These are phyloP conservation scores for Wickerhamomyces bisporus DNA, from an alignment of 805 yeast genomes.

Conservation along the genomic window DNA sequence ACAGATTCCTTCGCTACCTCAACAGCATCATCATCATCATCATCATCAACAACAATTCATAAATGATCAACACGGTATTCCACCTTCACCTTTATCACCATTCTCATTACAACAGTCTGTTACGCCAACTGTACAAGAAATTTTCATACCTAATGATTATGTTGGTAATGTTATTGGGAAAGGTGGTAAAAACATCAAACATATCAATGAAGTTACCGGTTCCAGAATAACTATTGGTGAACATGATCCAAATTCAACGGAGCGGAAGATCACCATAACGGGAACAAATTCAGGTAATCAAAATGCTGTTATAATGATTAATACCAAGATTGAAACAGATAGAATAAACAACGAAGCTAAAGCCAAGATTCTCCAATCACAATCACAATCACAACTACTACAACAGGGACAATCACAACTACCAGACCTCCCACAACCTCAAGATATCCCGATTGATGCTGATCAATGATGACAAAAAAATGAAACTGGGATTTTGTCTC, in stretches of 20 bases:
- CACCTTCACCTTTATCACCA: background rate
- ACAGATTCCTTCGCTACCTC: too few species aligned
- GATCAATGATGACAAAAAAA: too few species aligned
- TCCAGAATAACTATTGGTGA: constrained; percentile 68
- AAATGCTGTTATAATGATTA: constrained; percentile 65
- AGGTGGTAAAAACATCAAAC: constrained; percentile 78
- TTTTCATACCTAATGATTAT: constrained; percentile 68
- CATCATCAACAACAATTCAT: constrained; percentile 2
- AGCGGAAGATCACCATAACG: constrained; percentile 60
- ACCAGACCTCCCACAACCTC: too few species aligned
- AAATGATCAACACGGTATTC: background rate
- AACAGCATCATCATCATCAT: background rate
- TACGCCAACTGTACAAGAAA: constrained; percentile 54
- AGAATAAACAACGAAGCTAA: constrained; percentile 40
- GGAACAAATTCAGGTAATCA: constrained; percentile 68
- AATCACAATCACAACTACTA: too few species aligned
- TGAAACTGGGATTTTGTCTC: too few species aligned
- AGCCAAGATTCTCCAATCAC: background rate
- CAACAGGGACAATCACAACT: too few species aligned
- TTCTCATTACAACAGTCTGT: constrained; percentile 3
- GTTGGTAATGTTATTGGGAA: constrained; percentile 86
- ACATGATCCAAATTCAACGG: constrained; percentile 46
- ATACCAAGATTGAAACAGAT: constrained; percentile 62
- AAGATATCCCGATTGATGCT: too few species aligned
- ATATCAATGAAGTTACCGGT: constrained; percentile 70